phyloP scores from a whole-genome alignment of 2,329 filamentous ascomycete genomes.

The Balansia obtecta region DNA sequence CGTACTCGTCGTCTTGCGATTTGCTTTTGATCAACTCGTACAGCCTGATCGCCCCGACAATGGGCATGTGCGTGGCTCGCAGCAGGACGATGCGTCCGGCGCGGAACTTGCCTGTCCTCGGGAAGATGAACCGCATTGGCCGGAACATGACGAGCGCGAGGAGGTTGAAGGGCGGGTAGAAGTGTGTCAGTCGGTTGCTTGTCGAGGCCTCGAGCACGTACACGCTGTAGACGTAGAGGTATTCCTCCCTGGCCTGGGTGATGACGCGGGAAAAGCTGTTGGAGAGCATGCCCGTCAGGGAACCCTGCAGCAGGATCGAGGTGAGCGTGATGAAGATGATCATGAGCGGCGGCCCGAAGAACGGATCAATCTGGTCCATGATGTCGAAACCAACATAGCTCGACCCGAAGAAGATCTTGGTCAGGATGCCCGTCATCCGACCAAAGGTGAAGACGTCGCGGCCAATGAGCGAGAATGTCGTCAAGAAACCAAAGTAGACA shows the following conservation, averaged over 20 bases:
- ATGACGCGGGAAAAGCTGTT: constrained; percentile 60
- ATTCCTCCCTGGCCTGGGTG: constrained; percentile 57
- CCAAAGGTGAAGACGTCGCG: constrained; percentile 51
- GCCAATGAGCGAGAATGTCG: constrained; percentile 72
- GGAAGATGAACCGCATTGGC: constrained; percentile 56
- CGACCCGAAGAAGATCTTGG: constrained; percentile 72
- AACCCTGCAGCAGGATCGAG: constrained; percentile 68
- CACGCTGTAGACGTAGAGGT: constrained; percentile 61
- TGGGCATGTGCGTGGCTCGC: constrained; percentile 51
- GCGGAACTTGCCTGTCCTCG: constrained; percentile 51
- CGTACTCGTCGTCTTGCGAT: constrained; percentile 29
- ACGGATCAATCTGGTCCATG: constrained; percentile 45
- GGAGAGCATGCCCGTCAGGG: constrained; percentile 64
- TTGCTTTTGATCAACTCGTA: constrained; percentile 45
- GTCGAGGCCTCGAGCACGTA: constrained; percentile 56
- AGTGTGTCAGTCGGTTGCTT: constrained; percentile 56
- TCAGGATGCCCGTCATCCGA: constrained; percentile 63
- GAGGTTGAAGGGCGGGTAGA: constrained; percentile 62
- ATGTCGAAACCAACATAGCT: constrained; percentile 63
- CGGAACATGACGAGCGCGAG: constrained; percentile 60
- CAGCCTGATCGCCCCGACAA: constrained; percentile 55
- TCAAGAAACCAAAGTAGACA: constrained; percentile 78
- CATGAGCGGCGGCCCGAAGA: constrained; percentile 50
- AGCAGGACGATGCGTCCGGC: constrained; percentile 48
- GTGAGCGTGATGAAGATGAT: constrained; percentile 67